These are phyloP conservation scores for Aspergillus asperescens DNA, from an alignment of 495 filamentous ascomycete species.

Conservation along the genomic window DNA sequence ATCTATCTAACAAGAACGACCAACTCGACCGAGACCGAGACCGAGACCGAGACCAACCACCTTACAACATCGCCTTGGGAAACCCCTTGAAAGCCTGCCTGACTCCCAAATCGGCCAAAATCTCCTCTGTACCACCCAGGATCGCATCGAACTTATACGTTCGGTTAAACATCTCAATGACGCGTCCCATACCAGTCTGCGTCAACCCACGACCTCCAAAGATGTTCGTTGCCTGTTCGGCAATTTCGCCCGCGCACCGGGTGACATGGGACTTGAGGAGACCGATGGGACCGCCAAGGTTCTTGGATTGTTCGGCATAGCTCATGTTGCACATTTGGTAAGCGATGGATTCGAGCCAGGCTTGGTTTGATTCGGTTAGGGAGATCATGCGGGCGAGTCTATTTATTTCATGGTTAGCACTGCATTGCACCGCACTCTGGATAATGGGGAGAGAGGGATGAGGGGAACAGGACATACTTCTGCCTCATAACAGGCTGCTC, in stretches of 20 bases:
- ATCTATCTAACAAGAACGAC: too few relatives aligned
- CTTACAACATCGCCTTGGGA: slow-evolving; percentile 79
- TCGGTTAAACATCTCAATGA: slow-evolving; percentile 76
- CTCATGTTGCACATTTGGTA: slow-evolving; percentile 87
- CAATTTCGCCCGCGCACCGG: slow-evolving; percentile 71
- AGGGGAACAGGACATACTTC: slow-evolving; percentile 46
- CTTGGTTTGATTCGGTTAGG: slow-evolving; percentile 71
- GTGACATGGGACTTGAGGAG: slow-evolving; percentile 77
- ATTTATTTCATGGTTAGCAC: background rate
- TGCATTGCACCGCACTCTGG: too few relatives aligned
- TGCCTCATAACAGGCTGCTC: slow-evolving; percentile 83
- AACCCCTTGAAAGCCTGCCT: slow-evolving; percentile 77
- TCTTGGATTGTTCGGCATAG: slow-evolving; percentile 69
- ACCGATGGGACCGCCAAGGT: slow-evolving; percentile 75
- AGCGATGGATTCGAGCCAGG: slow-evolving; percentile 78
- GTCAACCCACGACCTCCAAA: slow-evolving; percentile 80
- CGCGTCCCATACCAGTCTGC: slow-evolving; percentile 73
- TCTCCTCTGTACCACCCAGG: slow-evolving; percentile 78
- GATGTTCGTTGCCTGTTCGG: slow-evolving; percentile 78
- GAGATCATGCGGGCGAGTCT: slow-evolving; percentile 81
- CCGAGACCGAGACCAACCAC: too few relatives aligned
- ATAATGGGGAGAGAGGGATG: background rate
- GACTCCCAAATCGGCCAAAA: slow-evolving; percentile 76
- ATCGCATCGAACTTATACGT: slow-evolving; percentile 90
- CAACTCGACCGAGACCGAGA: too few relatives aligned